Conservation (phyloP, 495 filamentous ascomycete genomes). For the Hyaloscypha finlandica region DNA sequence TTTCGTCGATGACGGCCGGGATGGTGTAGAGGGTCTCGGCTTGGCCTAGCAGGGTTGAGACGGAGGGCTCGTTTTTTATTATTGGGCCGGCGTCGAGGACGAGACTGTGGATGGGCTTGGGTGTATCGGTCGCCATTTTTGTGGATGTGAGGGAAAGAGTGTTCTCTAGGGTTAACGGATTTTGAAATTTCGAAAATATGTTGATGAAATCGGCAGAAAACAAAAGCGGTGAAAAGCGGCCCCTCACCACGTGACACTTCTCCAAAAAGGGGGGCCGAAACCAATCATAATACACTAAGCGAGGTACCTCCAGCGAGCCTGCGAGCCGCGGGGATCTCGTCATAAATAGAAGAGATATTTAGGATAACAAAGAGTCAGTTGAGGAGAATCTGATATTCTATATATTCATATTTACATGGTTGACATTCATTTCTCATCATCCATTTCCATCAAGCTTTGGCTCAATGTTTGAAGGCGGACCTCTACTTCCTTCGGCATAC, state of each 20-base stretch:
- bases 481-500: too few relatives aligned
- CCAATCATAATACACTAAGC: too few relatives aligned
- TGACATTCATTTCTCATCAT: too few relatives aligned
- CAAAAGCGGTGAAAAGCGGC: background rate
- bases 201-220: background rate
- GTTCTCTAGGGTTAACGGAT: background rate
- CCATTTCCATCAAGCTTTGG: too few relatives aligned
- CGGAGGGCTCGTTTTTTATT: constrained; percentile 80
- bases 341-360: too few relatives aligned
- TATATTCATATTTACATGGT: too few relatives aligned
- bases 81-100: constrained; percentile 91
- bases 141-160: background rate
- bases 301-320: too few relatives aligned
- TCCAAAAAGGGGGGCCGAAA: background rate
- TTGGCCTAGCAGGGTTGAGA: constrained; percentile 74
- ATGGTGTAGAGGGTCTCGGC: constrained; percentile 81
- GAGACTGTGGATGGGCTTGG: constrained; percentile 80
- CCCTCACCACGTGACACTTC: background rate
- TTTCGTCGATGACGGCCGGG: constrained; percentile 84
- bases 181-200: background rate
- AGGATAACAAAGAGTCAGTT: too few relatives aligned
- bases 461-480: too few relatives aligned
- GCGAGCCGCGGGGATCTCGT: too few relatives aligned
- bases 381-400: too few relatives aligned
- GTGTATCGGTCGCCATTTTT: constrained; percentile 44